phyloP scores from a whole-genome alignment of 2,329 filamentous ascomycete genomes.

The Incumbomyces delicatus region DNA sequence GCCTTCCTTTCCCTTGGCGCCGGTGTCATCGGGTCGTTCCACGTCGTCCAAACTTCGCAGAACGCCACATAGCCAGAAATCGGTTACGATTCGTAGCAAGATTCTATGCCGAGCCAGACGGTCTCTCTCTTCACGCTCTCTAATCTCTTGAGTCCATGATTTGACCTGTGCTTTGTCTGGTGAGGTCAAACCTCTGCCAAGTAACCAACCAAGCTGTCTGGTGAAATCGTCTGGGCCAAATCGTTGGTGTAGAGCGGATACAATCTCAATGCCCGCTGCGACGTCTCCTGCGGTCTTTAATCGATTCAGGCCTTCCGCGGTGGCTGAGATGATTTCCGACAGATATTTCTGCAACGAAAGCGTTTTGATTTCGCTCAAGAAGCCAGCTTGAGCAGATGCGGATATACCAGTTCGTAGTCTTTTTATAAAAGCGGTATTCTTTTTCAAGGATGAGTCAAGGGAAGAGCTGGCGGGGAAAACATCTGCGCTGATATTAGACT shows the following conservation, averaged over 20 bases:
- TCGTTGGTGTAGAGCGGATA: slow-evolving; percentile 89
- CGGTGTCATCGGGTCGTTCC: slow-evolving; percentile 52
- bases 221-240: slow-evolving; percentile 89
- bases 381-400: slow-evolving; percentile 66
- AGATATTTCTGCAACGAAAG: slow-evolving; percentile 93
- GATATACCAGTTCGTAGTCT: slow-evolving; percentile 84
- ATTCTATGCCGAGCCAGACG: slow-evolving; percentile 75
- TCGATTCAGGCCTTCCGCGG: slow-evolving; percentile 86
- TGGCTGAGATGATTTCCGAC: slow-evolving; percentile 91
- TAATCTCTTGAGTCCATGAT: slow-evolving; percentile 64
- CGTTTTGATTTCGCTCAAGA: slow-evolving; percentile 80
- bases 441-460: slow-evolving; percentile 91
- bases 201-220: slow-evolving; percentile 79
- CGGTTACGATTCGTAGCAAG: slow-evolving; percentile 80
- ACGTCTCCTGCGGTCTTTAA: slow-evolving; percentile 89
- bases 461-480: slow-evolving; percentile 66
- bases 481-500: slow-evolving; percentile 42
- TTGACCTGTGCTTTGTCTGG: slow-evolving; percentile 82
- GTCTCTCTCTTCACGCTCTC: slow-evolving; percentile 93
- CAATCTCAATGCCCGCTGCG: slow-evolving; percentile 80
- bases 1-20: slow-evolving; percentile 46
- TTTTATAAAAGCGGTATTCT: slow-evolving; percentile 97
- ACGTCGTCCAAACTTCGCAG: slow-evolving; percentile 69
- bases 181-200: slow-evolving; percentile 82
- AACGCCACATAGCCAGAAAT: slow-evolving; percentile 88